Evolutionary conservation across 768 basidiomycete genomes (phyloP).

Genomic region (Tubosaeta brunneosetosa): DNA sequence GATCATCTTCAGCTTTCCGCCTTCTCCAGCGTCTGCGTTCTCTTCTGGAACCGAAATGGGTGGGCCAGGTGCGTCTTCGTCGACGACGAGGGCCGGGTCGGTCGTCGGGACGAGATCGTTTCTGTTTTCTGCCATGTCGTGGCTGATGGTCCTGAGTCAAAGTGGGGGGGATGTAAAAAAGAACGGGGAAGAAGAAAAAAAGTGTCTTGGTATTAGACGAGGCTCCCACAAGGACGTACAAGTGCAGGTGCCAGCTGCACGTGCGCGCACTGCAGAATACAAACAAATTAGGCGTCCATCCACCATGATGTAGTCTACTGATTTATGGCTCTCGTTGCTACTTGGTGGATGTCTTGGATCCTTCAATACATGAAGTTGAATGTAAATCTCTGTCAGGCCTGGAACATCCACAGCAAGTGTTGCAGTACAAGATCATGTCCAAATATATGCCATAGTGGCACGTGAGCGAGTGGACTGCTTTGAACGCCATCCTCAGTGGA

Average conservation of each 20-base stretch:
- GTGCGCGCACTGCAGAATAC: conserved; percentile 16
- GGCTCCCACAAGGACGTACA: conserved; percentile 9
- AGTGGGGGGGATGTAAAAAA: not conserved
- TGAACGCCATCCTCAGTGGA: not conserved
- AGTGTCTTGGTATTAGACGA: not conserved
- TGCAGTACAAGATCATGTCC: no score
- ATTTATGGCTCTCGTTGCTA: no score
- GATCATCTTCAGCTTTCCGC: conserved; percentile 92
- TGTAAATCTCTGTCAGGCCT: no score
- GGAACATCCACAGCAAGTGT: no score
- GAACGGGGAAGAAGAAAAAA: conserved; percentile 6
- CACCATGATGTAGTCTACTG: no score
- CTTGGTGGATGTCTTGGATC: no score
- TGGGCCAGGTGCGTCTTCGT: conserved; percentile 51
- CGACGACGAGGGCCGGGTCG: conserved; percentile 16
- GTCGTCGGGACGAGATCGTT: conserved; percentile 7
- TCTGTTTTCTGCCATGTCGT: conserved; percentile 19
- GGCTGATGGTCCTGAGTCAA: not conserved
- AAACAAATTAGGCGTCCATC: not conserved
- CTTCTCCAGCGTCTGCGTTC: conserved; percentile 69
- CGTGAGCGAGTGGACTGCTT: conserved; percentile 11
- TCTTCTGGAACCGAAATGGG: conserved; percentile 73
- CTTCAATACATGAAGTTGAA: no score
- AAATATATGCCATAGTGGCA: conserved; percentile 14
- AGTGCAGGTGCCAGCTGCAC: conserved; percentile 17